Percentiles rank a stretch among this genome's conserved stretches.
Conservation (phyloP, 345 rosid genomes). For the Rhodamnia rubescens region DNA sequence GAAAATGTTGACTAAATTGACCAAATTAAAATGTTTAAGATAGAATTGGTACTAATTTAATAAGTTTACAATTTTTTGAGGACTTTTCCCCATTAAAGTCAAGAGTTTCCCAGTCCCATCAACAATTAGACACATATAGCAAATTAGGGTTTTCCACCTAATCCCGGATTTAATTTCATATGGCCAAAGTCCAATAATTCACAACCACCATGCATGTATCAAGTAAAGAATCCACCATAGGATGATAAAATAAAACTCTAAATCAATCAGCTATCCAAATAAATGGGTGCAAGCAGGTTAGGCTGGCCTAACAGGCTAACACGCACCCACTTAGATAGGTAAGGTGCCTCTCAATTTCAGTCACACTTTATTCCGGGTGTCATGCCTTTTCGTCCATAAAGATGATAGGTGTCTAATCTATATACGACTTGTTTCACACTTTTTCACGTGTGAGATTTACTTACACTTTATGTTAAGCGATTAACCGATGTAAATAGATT, state of each 20-base stretch:
- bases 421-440: neutral
- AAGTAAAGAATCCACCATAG: neutral
- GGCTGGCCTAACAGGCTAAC: neutral
- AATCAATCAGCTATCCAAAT: neutral
- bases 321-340: neutral
- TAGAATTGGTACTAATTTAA: too few relatives aligned
- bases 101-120: neutral
- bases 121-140: neutral
- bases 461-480: neutral
- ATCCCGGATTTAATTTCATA: neutral
- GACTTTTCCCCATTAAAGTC: neutral
- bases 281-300: neutral
- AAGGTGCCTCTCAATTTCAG: neutral
- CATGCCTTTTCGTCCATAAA: neutral
- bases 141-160: neutral
- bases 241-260: neutral
- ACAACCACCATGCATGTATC: neutral
- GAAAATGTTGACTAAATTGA: too few relatives aligned
- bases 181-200: neutral
- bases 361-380: neutral
- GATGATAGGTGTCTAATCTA: neutral
- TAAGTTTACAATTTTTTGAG: too few relatives aligned
- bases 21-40: too few relatives aligned
- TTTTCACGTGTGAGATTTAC: neutral
- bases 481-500: neutral